Conservation (phyloP, 2,329 filamentous ascomycete genomes). For the Pseudomassariella vexata region DNA sequence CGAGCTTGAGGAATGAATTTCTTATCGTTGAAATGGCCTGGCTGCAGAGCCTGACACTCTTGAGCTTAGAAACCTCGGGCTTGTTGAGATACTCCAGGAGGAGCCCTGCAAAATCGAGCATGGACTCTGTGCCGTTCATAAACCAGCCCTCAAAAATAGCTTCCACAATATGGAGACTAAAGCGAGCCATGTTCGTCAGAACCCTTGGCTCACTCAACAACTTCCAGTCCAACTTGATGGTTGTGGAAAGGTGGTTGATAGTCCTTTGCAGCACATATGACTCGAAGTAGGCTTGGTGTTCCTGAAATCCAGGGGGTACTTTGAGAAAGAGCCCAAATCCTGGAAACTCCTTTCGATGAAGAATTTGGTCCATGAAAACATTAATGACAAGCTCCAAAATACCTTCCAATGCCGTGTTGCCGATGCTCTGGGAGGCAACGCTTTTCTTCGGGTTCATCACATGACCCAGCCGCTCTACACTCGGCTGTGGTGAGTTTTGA, state of each 20-base stretch:
- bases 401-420: conserved; percentile 67
- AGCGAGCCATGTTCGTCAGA: conserved; percentile 78
- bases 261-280: conserved; percentile 78
- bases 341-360: conserved; percentile 82
- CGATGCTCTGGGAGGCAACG: conserved; percentile 44
- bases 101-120: conserved; percentile 81
- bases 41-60: conserved; percentile 85
- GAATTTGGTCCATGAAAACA: conserved; percentile 80
- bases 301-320: conserved; percentile 85
- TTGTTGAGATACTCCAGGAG: conserved; percentile 85
- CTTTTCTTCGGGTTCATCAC: conserved; percentile 55
- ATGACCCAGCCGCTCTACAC: conserved; percentile 57
- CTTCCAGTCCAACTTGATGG: conserved; percentile 66
- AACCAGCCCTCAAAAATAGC: conserved; percentile 97
- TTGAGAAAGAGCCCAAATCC: conserved; percentile 83
- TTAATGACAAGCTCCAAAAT: conserved; percentile 72
- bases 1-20: conserved; percentile 69
- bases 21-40: conserved; percentile 75
- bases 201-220: conserved; percentile 74
- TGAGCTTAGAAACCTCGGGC: conserved; percentile 72
- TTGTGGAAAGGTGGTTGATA: conserved; percentile 63
- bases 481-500: conserved; percentile 54
- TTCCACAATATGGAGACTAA: conserved; percentile 77
- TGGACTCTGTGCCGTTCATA: conserved; percentile 74
- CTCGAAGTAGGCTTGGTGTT: conserved; percentile 93